These are phyloP conservation scores for Rhizoctonia solani DNA, from an alignment of 1,284 basidiomycete species.

Conservation along the genomic window DNA sequence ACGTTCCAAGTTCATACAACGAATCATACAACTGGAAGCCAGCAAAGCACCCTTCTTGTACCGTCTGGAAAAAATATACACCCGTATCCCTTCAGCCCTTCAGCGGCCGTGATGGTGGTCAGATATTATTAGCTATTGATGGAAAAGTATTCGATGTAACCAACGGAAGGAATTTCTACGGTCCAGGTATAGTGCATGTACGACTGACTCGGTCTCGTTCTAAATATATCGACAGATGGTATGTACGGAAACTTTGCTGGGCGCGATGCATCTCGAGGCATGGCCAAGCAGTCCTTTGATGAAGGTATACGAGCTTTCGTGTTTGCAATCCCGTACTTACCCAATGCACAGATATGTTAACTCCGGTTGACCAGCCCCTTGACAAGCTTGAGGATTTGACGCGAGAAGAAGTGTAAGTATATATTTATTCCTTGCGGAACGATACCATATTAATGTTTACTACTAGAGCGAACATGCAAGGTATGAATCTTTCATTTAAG, in stretches of 20 bases:
- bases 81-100: conserved; percentile 71
- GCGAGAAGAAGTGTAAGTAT: conserved; percentile 78
- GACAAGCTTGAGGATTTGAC: conserved; percentile 81
- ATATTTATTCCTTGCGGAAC: background rate
- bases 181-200: conserved; percentile 72
- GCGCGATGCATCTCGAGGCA: conserved; percentile 88
- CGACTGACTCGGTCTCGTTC: background rate
- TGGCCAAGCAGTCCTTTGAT: conserved; percentile 97
- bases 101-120: conserved; percentile 66
- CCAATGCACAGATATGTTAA: conserved; percentile 80
- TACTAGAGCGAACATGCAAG: conserved; percentile 84
- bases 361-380: conserved; percentile 80
- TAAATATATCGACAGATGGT: conserved; percentile 60
- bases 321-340: background rate
- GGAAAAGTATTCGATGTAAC: conserved; percentile 92
- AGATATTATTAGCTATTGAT: conserved; percentile 86
- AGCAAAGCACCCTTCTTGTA: conserved; percentile 71
- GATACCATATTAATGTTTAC: background rate
- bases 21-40: conserved; percentile 86
- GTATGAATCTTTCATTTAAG: conserved; percentile 52
- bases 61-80: conserved; percentile 76
- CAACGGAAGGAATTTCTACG: conserved; percentile 86
- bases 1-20: conserved; percentile 69
- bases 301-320: conserved; percentile 56
- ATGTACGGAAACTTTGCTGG: conserved; percentile 98